Evolutionary conservation across 2,329 filamentous ascomycete species (phyloP).

Genomic region (Chaetomiaceae sp.): DNA sequence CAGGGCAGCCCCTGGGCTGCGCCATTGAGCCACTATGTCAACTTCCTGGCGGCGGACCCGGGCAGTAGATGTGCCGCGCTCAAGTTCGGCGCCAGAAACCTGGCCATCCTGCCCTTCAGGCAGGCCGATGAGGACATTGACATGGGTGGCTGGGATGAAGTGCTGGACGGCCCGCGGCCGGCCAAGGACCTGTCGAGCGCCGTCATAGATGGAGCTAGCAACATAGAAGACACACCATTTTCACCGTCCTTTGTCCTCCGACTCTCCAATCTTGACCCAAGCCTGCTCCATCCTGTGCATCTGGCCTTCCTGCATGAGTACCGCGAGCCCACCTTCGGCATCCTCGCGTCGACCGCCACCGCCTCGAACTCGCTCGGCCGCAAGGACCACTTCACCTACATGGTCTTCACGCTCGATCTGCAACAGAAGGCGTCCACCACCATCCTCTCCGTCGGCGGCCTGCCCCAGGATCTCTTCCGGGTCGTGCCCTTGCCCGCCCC

Average conservation of each 20-base stretch:
- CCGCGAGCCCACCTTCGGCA: slow-evolving; percentile 93
- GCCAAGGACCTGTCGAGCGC: slow-evolving; percentile 40
- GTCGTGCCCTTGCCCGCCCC: slow-evolving; percentile 79
- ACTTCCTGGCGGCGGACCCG: slow-evolving; percentile 80
- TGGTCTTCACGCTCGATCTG: slow-evolving; percentile 90
- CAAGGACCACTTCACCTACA: slow-evolving; percentile 82
- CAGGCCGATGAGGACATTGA: slow-evolving; percentile 81
- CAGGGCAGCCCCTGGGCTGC: slow-evolving; percentile 76
- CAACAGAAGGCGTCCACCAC: slow-evolving; percentile 91
- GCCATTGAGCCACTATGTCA: slow-evolving; percentile 67
- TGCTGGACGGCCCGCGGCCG: slow-evolving; percentile 63
- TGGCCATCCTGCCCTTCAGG: slow-evolving; percentile 90
- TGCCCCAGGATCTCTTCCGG: slow-evolving; percentile 81
- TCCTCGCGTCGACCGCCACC: slow-evolving; percentile 71
- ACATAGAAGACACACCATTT: slow-evolving; percentile 65
- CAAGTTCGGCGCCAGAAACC: slow-evolving; percentile 80
- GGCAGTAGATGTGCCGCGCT: slow-evolving; percentile 89
- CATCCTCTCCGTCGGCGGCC: slow-evolving; percentile 74
- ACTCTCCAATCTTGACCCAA: slow-evolving; percentile 80
- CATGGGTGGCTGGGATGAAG: slow-evolving; percentile 86
- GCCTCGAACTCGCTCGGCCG: slow-evolving; percentile 73
- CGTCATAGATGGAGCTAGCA: slow-evolving; percentile 39
- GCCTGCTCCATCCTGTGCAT: slow-evolving; percentile 80
- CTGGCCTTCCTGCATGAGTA: slow-evolving; percentile 95
- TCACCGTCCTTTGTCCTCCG: slow-evolving; percentile 88